Base-by-base conservation (phyloP, 2,329 filamentous ascomycete species). In the Colletotrichum eleusines region DNA sequence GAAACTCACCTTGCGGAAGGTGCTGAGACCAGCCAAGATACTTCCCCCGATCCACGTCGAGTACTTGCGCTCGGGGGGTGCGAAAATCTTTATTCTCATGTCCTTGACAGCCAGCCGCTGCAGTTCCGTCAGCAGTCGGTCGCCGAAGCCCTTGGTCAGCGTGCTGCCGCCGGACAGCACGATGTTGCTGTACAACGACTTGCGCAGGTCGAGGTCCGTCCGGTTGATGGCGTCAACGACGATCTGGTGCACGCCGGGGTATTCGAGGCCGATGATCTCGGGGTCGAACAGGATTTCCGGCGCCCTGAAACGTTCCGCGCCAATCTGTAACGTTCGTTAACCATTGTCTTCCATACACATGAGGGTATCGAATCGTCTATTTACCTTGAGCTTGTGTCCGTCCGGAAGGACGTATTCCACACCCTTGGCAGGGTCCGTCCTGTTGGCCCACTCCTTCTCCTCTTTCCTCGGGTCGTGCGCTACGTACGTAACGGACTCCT, bases 61-160 rank as follows among this genome's bases (percentile, higher is more conserved):
- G 85, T 98, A 99, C 83, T 98, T 97, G 75, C 96, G 89, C 86
- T 99, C 96, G 7, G 96, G 95, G 66, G 96, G 96, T 64, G 96
- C 96, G 84, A 97, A 97, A 79, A 99, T 99, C 87, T 98, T 97
- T 85, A 99, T 98, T 78, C 95, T 91, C 95, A 98, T 99, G 81
- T 99, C 96, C 86, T 98, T 98, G 76, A 98, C 94, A 14, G 96
- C 96, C 77, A 98, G 85, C 80, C 92, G 88, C 84, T 98, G 96
- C 75, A 98, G 92, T 84, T 99, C 96, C 75, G 93, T 91, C 79
- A 99, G 86, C 76, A 99, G 84, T 62, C 96, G 89, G 82, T 98
- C 96, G 67, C 95, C 95, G 79, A 99, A 99, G 54, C 96, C 96
- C 84, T 96, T 98, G 76, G 95, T 98, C 79, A 99, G 86, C 33